Conservation (phyloP, 2,329 filamentous ascomycete genomes). For the Trichoderma sp. region DNA sequence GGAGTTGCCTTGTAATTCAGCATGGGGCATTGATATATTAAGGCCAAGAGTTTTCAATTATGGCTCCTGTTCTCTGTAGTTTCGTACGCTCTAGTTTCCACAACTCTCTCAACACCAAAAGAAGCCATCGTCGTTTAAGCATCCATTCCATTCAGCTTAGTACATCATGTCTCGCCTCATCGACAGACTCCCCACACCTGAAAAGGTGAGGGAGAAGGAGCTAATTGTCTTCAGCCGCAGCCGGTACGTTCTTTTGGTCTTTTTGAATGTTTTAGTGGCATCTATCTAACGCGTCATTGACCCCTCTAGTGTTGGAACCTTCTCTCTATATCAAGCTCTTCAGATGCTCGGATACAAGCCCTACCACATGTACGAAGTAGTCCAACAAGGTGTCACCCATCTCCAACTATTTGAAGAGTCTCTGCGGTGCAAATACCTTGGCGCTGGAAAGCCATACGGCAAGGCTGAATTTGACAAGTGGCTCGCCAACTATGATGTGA, state of each 20-base stretch:
- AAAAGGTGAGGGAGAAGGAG: conserved; percentile 33
- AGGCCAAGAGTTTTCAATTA: not conserved
- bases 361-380: conserved; percentile 37
- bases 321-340: conserved; percentile 36
- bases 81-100: not conserved
- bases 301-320: conserved; percentile 34
- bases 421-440: conserved; percentile 30
- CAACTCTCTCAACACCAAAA: not conserved
- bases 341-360: conserved; percentile 37
- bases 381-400: conserved; percentile 25
- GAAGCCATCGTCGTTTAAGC: not conserved
- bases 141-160: rapidly evolving
- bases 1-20: not conserved
- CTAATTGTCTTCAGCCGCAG: conserved; percentile 39
- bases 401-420: conserved; percentile 33
- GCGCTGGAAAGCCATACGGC: conserved; percentile 33
- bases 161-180: conserved; percentile 35
- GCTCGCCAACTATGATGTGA: conserved; percentile 39
- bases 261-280: not conserved
- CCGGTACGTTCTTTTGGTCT: conserved; percentile 29
- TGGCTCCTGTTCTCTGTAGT: not conserved
- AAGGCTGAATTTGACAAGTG: conserved; percentile 42
- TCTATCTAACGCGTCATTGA: not conserved
- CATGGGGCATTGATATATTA: not conserved
- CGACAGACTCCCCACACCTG: conserved; percentile 35